Conservation (phyloP, 2,329 filamentous ascomycete species). For the Penicillium rolfsii region DNA sequence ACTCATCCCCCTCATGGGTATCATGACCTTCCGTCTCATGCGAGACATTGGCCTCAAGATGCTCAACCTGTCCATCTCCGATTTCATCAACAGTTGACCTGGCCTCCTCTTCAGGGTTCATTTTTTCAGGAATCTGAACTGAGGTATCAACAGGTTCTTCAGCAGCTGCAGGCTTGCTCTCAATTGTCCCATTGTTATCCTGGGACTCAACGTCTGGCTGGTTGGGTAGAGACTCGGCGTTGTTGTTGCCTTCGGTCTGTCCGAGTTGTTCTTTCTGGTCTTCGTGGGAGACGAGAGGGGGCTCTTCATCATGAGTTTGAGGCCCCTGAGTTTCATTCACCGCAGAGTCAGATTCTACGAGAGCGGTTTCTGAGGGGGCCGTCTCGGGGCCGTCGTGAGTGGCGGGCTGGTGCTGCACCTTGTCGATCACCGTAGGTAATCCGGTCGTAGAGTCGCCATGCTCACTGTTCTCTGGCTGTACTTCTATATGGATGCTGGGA, state of each 20-base stretch:
- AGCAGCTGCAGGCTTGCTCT: slow-evolving; percentile 1
- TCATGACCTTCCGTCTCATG: slow-evolving; percentile 15
- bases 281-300: not conserved
- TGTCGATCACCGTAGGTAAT: not conserved
- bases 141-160: slow-evolving; percentile 13
- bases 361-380: not conserved
- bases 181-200: slow-evolving; percentile 29
- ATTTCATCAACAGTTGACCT: slow-evolving; percentile 16
- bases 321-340: not conserved
- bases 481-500: slow-evolving; percentile 26
- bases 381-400: slow-evolving; percentile 12
- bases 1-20: slow-evolving; percentile 10
- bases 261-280: not conserved
- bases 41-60: slow-evolving; percentile 12
- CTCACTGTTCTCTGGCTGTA: slow-evolving; percentile 11
- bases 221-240: not conserved
- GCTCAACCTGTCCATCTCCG: slow-evolving; percentile 9
- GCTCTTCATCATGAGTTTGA: not conserved
- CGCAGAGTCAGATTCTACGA: not conserved
- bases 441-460: slow-evolving; percentile 7
- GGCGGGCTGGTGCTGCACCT: slow-evolving; percentile 1
- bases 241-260: not conserved
- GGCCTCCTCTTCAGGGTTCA: slow-evolving; percentile 13
- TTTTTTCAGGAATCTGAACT: slow-evolving; percentile 23
- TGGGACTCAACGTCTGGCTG: not conserved